A percentile compares a stretch with the other conserved stretches of the same genome.
Conservation (phyloP, 169 alveolate species). For the Plasmodium adleri region DNA sequence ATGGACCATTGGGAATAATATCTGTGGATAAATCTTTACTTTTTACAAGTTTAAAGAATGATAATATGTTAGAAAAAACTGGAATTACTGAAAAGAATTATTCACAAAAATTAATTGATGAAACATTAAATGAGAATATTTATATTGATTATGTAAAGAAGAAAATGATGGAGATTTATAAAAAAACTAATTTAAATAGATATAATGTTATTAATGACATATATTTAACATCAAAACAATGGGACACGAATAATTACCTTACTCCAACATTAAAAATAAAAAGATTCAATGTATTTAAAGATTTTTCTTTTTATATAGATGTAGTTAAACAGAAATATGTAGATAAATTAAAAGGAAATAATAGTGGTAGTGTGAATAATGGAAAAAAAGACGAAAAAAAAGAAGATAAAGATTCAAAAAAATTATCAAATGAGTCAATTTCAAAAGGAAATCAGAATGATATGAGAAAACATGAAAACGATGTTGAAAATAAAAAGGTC, state of each 20-base stretch:
- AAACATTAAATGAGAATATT: not conserved
- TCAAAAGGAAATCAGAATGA: no score
- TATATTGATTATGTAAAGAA: constrained; percentile 29
- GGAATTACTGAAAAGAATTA: not conserved
- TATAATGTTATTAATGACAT: constrained; percentile 19
- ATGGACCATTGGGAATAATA: constrained; percentile 47
- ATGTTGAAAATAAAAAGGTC: no score
- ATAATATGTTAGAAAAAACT: constrained; percentile 1
- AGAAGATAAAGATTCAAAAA: no score
- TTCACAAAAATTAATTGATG: constrained; percentile 1
- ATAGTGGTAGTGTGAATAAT: no score
- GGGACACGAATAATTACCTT: constrained; percentile 53
- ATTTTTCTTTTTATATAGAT: constrained; percentile 18
- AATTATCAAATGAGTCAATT: no score
- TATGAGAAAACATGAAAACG: no score
- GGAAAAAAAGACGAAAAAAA: no score
- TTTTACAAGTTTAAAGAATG: constrained; percentile 4
- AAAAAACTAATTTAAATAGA: constrained; percentile 20
- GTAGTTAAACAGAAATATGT: not conserved
- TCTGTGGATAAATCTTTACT: constrained; percentile 24
- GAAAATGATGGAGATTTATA: constrained; percentile 29
- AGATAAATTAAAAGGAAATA: no score
- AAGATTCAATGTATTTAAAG: constrained; percentile 27
- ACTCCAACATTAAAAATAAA: constrained; percentile 47
- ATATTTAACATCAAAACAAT: constrained; percentile 10